Evolutionary conservation across 306 rosid genomes (phyloP).

Genomic region (Cucumis hystrix): DNA sequence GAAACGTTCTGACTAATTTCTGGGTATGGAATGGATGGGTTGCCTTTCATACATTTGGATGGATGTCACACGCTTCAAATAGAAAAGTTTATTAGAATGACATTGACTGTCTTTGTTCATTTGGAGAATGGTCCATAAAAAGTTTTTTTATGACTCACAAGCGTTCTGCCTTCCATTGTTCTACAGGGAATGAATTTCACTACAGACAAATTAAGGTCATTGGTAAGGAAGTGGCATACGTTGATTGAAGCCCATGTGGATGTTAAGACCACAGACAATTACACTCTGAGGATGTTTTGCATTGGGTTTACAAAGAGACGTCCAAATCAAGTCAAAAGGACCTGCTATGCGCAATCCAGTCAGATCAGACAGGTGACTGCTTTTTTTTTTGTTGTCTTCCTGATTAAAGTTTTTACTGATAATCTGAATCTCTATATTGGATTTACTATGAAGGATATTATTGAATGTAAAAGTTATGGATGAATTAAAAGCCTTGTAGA

Average conservation of each 20-base stretch:
- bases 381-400: neutral
- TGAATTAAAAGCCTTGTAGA: neutral
- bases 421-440: neutral
- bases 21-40: slow-evolving; percentile 47
- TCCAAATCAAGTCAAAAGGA: slow-evolving; percentile 78
- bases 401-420: neutral
- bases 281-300: slow-evolving; percentile 78
- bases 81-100: no score
- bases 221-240: slow-evolving; percentile 86
- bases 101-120: neutral
- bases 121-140: no score
- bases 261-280: slow-evolving; percentile 82
- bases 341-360: slow-evolving; percentile 89
- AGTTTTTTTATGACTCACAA: no score
- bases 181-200: slow-evolving; percentile 78
- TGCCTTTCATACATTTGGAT: neutral
- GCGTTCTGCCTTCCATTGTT: no score
- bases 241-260: slow-evolving; percentile 89
- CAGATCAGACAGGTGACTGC: slow-evolving; percentile 68
- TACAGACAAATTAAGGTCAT: slow-evolving; percentile 79
- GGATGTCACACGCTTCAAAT: slow-evolving; percentile 23
- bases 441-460: neutral
- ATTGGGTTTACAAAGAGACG: slow-evolving; percentile 87
- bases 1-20: slow-evolving; percentile 73
- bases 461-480: neutral